Evolutionary conservation across 129 eudicot genomes (phyloP).

Genomic region (Cynara cardunculus): DNA sequence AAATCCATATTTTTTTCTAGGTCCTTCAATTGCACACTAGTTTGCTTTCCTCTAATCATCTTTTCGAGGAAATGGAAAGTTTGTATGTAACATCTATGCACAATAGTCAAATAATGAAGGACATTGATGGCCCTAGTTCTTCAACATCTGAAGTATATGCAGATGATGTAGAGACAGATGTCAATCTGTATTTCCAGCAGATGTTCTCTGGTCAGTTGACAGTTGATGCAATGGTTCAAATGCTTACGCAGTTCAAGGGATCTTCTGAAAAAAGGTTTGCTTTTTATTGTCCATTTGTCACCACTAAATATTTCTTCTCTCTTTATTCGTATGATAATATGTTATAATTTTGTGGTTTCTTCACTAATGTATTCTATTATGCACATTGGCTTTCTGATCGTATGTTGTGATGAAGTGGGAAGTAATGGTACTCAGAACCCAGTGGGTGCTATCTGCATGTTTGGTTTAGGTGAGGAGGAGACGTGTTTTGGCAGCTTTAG

Average conservation of each 20-base stretch:
- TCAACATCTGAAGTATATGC: conserved; percentile 42
- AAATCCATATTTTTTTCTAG: conserved; percentile 28
- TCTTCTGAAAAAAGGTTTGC: conserved; percentile 51
- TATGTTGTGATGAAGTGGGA: too few relatives aligned
- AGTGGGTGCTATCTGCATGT: too few relatives aligned
- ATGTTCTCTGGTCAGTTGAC: conserved; percentile 58
- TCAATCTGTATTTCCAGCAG: conserved; percentile 51
- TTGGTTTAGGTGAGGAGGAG: neutral
- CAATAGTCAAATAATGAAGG: conserved; percentile 30
- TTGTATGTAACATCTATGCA: conserved; percentile 30
- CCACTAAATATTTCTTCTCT: neutral
- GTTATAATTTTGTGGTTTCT: neutral
- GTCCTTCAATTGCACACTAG: conserved; percentile 47
- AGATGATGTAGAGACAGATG: conserved; percentile 60
- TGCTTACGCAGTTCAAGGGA: conserved; percentile 58
- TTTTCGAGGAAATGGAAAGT: conserved; percentile 50
- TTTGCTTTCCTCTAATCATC: conserved; percentile 36
- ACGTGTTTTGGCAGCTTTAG: too few relatives aligned
- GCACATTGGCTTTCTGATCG: neutral
- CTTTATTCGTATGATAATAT: neutral
- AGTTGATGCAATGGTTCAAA: conserved; percentile 50
- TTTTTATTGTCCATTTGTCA: neutral
- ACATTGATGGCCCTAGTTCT: conserved; percentile 28
- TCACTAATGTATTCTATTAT: neutral
- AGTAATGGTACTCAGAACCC: too few relatives aligned